phyloP scores from a whole-genome alignment of 345 rosid genomes.

The Geranium brycei region DNA sequence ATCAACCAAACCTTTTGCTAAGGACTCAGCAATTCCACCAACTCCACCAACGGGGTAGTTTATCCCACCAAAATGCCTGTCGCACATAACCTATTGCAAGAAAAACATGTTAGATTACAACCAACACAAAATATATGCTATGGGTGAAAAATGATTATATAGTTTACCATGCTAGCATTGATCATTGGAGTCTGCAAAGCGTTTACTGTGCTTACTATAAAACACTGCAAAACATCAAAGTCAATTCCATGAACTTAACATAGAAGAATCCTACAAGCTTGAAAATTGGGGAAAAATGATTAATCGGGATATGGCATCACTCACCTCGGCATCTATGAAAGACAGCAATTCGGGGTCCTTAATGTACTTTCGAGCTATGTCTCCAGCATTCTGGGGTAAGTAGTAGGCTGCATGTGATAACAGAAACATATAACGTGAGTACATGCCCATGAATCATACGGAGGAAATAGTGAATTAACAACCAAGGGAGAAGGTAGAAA shows the following conservation, averaged over 20 bases:
- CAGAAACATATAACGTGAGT: background rate
- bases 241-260: background rate
- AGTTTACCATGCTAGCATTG: constrained; percentile 39
- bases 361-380: constrained; percentile 71
- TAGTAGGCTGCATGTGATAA: constrained; percentile 49
- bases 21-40: constrained; percentile 79
- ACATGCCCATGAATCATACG: no score
- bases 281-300: background rate
- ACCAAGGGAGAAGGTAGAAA: no score
- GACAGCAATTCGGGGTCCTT: constrained; percentile 76
- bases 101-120: constrained; percentile 1
- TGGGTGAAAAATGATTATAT: background rate
- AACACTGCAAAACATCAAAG: constrained; percentile 47
- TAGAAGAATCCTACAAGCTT: background rate
- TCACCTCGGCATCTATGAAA: constrained; percentile 92
- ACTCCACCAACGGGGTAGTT: constrained; percentile 94
- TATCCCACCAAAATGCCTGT: constrained; percentile 94
- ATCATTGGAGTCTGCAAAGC: constrained; percentile 92
- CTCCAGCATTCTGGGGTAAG: constrained; percentile 88
- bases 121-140: background rate
- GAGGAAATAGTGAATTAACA: no score
- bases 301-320: constrained; percentile 10
- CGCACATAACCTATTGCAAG: constrained; percentile 69
- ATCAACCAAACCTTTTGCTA: constrained; percentile 65
- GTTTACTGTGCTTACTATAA: constrained; percentile 84